Evolutionary conservation across 345 rosid genomes (phyloP), one percentile per base, ranked within the genome.

Genomic region (Moricandia moricandioides): DNA sequence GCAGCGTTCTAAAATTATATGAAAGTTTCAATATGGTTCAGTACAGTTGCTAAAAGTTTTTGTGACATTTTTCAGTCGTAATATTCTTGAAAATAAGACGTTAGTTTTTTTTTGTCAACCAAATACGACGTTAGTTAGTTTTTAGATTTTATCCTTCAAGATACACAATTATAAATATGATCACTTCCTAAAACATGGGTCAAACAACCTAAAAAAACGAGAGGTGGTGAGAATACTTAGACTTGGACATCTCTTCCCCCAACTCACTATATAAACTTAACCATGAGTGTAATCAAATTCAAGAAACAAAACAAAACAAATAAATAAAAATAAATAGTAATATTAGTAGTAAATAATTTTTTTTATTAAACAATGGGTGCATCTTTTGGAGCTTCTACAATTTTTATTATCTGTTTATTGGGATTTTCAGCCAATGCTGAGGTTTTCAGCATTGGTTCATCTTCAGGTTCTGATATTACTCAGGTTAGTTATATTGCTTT

Each of bases 341-440:
- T 47, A 47, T 11, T 67, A 60, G 45, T 35, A 60, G 16, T 21
- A 39, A 1, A 21, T 39, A 31, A n/a, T n/a, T 3, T 51, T 2
- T 49, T 51, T 51, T 12, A 43, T 51, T 51, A 17, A 13, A 72
- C 2, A 9, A 75, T 76, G 79, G 69, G 64, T 61, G 63, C 58
- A 62, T 29, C 52, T 69, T 61, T 51, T 61, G 79, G 64, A 61
- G 64, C 69, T 62, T 69, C 57, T 52, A 62, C 58, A 29, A 4
- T 77, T 56, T 72, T 77, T 5, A 18, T 52, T 39, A 49, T 78
- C n/a, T 70, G 72, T 64, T 78, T 78, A 10, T 10, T 71, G 69
- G 70, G 69, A 51, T 0, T 75, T 60, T 69, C 73, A 70, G 79
- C 79, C 62, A 78, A 74, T 76, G 63, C 76, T 69, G 47, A 11